Conservation (phyloP, 148 eudicot genomes). For the Cornus suecica region DNA sequence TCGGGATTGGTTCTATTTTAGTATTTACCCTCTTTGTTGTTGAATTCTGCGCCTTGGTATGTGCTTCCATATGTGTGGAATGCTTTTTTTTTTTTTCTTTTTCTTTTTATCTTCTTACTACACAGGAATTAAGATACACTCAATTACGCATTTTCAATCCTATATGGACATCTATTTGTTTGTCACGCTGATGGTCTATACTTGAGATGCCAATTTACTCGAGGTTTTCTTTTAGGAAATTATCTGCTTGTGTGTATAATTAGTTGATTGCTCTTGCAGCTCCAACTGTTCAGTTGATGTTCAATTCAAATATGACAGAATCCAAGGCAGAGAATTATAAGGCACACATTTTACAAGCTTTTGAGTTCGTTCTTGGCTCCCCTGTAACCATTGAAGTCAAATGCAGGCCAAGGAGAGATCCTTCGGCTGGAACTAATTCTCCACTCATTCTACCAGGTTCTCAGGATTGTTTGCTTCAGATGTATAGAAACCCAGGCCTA, state of each 20-base stretch:
- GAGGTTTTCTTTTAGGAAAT: background rate
- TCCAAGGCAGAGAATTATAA: slow-evolving; percentile 68
- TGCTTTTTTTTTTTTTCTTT: background rate
- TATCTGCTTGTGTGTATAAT: background rate
- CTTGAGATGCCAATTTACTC: background rate
- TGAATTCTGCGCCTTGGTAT: background rate
- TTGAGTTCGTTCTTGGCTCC: slow-evolving; percentile 68
- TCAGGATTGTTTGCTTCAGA: slow-evolving; percentile 30
- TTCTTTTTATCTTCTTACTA: background rate
- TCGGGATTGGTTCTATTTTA: background rate
- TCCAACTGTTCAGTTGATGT: slow-evolving; percentile 58
- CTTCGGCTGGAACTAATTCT: slow-evolving; percentile 24
- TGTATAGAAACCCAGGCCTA: slow-evolving; percentile 18
- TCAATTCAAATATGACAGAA: slow-evolving; percentile 54
- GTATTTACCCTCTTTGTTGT: background rate
- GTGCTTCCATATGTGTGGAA: background rate
- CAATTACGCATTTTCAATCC: background rate
- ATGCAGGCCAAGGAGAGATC: slow-evolving; percentile 43
- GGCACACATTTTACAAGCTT: slow-evolving; percentile 61
- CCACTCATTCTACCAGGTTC: slow-evolving; percentile 35
- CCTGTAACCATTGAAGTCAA: slow-evolving; percentile 68
- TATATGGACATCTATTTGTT: background rate
- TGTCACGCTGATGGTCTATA: background rate
- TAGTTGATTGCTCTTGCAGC: slow-evolving; percentile 37
- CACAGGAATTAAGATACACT: background rate